Percentiles rank a stretch among this genome's conserved stretches.
Evolutionary conservation across 2,329 filamentous ascomycete genomes (phyloP).

Genomic region (Xylaria hypoxylon): DNA sequence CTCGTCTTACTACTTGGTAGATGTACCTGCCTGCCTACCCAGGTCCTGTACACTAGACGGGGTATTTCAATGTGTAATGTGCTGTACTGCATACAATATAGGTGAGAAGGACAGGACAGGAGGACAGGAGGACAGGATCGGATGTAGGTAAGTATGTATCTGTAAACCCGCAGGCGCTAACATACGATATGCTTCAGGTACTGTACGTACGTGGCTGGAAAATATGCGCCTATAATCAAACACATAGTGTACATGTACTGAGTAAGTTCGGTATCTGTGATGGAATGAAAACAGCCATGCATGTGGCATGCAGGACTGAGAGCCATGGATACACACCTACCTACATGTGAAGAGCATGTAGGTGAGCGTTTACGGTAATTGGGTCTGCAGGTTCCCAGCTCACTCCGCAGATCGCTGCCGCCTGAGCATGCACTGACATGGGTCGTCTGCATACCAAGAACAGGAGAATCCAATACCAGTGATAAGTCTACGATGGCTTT

Average conservation of each 20-base stretch:
- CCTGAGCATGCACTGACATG: slow-evolving; percentile 25
- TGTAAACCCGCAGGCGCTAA: slow-evolving; percentile 19
- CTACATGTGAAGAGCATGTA: slow-evolving; percentile 31
- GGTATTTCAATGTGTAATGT: background rate
- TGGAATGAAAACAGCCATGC: slow-evolving; percentile 11
- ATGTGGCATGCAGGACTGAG: slow-evolving; percentile 25
- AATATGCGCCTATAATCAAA: slow-evolving; percentile 19
- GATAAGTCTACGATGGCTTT: slow-evolving; percentile 4
- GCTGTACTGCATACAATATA: background rate
- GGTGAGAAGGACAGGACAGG: background rate
- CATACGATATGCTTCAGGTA: slow-evolving; percentile 19
- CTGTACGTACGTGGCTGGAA: slow-evolving; percentile 11
- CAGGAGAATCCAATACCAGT: slow-evolving; percentile 19
- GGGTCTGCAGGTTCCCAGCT: slow-evolving; percentile 32
- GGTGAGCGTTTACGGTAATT: slow-evolving; percentile 38
- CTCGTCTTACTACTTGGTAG: slow-evolving; percentile 7
- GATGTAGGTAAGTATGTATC: slow-evolving; percentile 5
- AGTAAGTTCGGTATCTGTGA: slow-evolving; percentile 11
- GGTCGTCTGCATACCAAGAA: slow-evolving; percentile 27
- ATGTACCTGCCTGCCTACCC: background rate
- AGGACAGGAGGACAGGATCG: background rate
- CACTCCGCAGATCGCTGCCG: slow-evolving; percentile 37
- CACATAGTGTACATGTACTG: slow-evolving; percentile 13
- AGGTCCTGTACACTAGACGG: no score
- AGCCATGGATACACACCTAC: slow-evolving; percentile 10